These are phyloP conservation scores for Candida boleticola DNA, from an alignment of 805 yeast species.

Conservation along the genomic window DNA sequence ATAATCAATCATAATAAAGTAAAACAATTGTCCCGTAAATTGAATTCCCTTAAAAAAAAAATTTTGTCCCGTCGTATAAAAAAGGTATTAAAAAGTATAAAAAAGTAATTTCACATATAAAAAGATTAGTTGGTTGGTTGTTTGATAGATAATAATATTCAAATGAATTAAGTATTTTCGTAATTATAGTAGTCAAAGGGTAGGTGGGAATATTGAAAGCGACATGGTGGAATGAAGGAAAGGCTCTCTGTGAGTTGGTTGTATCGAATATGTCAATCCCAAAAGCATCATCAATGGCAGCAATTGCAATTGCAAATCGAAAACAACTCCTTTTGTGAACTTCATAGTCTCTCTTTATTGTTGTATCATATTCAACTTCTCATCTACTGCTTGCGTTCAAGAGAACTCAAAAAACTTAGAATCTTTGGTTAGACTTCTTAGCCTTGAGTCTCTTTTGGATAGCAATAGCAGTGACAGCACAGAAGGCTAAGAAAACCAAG, in stretches of 20 bases:
- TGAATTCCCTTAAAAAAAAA: constrained; percentile 3
- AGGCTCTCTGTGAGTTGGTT: too few species aligned
- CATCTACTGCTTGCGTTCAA: too few species aligned
- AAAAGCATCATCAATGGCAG: too few species aligned
- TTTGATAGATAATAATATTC: constrained; percentile 1
- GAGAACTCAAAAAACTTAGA: constrained; percentile 24
- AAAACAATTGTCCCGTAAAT: constrained; percentile 2
- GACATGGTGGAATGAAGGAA: too few species aligned
- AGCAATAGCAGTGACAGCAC: constrained; percentile 35
- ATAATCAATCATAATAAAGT: neutral
- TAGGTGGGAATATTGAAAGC: too few species aligned
- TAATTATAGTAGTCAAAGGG: constrained; percentile 2
- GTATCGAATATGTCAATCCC: too few species aligned
- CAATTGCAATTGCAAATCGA: too few species aligned
- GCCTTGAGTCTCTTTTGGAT: constrained; percentile 42
- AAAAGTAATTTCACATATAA: constrained; percentile 1
- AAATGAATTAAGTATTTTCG: neutral
- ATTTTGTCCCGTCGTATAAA: constrained; percentile 2
- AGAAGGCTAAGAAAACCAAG: constrained; percentile 49
- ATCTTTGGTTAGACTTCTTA: constrained; percentile 42
- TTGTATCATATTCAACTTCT: too few species aligned
- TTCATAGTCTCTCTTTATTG: too few species aligned
- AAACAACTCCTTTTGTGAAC: too few species aligned
- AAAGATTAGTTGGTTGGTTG: constrained; percentile 1
- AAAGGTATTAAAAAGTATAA: constrained; percentile 3